phyloP scores from a whole-genome alignment of 2,329 filamentous ascomycete genomes.

The Fusarium mundagurra region DNA sequence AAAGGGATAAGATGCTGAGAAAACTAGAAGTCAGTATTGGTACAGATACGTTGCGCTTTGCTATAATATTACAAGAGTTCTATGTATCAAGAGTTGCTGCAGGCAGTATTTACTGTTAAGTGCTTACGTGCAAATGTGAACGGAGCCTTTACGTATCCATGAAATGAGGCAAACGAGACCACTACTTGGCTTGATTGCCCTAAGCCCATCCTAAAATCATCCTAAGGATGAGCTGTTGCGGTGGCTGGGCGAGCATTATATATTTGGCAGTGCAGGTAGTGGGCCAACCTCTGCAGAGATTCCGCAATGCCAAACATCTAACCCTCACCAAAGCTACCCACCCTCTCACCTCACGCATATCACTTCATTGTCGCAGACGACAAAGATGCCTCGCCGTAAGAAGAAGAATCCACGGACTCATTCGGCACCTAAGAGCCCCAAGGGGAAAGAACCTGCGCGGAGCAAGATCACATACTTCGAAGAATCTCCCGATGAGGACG shows the following conservation, averaged over 20 bases:
- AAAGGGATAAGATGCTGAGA: accelerated
- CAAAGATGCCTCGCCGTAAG: too few species aligned
- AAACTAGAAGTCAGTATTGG: neutral
- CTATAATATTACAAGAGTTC: neutral
- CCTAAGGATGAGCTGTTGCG: neutral
- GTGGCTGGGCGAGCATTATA: accelerated
- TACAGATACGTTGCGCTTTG: neutral
- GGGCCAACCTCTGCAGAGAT: neutral
- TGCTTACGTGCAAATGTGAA: neutral
- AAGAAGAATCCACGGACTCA: too few species aligned
- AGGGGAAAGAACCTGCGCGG: accelerated
- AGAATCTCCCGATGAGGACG: too few species aligned
- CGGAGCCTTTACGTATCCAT: neutral
- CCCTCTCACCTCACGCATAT: too few species aligned
- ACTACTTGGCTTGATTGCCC: neutral
- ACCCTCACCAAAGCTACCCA: neutral
- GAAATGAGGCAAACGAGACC: neutral
- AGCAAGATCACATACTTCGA: neutral
- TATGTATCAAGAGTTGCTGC: neutral
- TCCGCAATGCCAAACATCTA: neutral
- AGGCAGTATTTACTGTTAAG: neutral
- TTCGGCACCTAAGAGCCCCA: accelerated
- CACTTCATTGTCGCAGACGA: too few species aligned
- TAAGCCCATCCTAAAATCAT: neutral
- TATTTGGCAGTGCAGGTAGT: neutral